Evolutionary conservation across 805 yeast species (phyloP).

Genomic region (Scheffersomyces amazonensis): DNA sequence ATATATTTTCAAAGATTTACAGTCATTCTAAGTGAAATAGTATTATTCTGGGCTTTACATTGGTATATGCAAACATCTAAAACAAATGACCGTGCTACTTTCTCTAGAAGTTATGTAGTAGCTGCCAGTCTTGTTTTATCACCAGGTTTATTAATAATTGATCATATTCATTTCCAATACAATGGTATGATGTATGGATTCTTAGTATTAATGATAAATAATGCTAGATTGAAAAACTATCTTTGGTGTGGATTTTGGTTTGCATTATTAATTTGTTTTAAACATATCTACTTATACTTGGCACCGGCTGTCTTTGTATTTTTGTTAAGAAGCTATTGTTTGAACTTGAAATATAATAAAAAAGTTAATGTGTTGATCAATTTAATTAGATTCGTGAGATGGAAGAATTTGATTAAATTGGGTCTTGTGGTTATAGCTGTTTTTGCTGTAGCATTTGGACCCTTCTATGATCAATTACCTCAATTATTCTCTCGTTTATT

Average conservation of each 20-base stretch:
- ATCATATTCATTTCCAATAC: slow-evolving; percentile 96
- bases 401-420: slow-evolving; percentile 59
- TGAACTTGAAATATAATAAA: slow-evolving; percentile 38
- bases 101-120: slow-evolving; percentile 62
- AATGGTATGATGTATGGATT: slow-evolving; percentile 92
- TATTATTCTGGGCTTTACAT: slow-evolving; percentile 68
- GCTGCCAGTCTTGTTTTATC: slow-evolving; percentile 81
- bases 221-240: slow-evolving; percentile 58
- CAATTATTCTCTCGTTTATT: slow-evolving; percentile 70
- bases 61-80: slow-evolving; percentile 55
- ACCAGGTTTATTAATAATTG: slow-evolving; percentile 88
- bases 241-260: slow-evolving; percentile 68
- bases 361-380: slow-evolving; percentile 17
- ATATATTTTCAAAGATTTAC: slow-evolving; percentile 77
- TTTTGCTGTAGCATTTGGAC: slow-evolving; percentile 70
- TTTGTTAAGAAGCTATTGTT: slow-evolving; percentile 69
- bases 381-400: slow-evolving; percentile 40
- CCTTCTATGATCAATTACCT: slow-evolving; percentile 67
- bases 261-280: slow-evolving; percentile 80
- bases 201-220: slow-evolving; percentile 67
- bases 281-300: slow-evolving; percentile 87
- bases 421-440: slow-evolving; percentile 62
- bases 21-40: slow-evolving; percentile 73
- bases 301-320: slow-evolving; percentile 93
- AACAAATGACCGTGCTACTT: slow-evolving; percentile 22